phyloP scores from a whole-genome alignment of 78 protist species.

The Dictyostelium intermedium region DNA sequence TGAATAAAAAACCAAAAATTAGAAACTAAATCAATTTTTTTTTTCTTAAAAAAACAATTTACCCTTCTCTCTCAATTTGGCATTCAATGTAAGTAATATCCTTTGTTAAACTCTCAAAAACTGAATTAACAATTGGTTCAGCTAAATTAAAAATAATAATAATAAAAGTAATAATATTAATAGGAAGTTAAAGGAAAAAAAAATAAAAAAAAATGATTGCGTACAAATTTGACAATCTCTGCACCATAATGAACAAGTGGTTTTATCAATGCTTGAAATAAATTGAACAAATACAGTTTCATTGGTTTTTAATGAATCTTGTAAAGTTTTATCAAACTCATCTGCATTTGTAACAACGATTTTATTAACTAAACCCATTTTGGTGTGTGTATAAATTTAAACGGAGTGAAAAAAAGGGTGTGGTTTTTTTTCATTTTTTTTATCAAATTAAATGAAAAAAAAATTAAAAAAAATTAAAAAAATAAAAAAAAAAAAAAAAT shows the following conservation, averaged over 20 bases:
- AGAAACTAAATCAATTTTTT: background rate
- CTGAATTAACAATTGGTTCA: constrained; percentile 53
- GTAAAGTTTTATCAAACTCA: background rate
- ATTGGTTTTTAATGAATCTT: background rate
- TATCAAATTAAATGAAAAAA: background rate
- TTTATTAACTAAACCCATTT: background rate
- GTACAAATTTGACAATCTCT: constrained; percentile 58
- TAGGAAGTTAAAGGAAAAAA: background rate
- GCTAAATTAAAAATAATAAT: background rate
- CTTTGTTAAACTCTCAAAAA: background rate
- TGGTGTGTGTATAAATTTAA: background rate
- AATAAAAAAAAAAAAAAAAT: no score
- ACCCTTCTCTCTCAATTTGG: constrained; percentile 67
- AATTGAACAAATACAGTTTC: constrained; percentile 33
- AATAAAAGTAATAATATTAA: background rate
- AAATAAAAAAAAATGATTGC: background rate
- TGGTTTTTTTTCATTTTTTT: background rate
- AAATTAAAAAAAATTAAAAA: no score
- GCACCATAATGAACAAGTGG: constrained; percentile 47
- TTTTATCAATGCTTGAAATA: constrained; percentile 27
- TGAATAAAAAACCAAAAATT: no score
- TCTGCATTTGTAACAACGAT: constrained; percentile 16
- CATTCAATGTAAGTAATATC: constrained; percentile 28
- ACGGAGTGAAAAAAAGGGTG: background rate
- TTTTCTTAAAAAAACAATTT: background rate